Base-by-base conservation (phyloP, 2,329 filamentous ascomycete genomes). In the Penicillium sp. region DNA sequence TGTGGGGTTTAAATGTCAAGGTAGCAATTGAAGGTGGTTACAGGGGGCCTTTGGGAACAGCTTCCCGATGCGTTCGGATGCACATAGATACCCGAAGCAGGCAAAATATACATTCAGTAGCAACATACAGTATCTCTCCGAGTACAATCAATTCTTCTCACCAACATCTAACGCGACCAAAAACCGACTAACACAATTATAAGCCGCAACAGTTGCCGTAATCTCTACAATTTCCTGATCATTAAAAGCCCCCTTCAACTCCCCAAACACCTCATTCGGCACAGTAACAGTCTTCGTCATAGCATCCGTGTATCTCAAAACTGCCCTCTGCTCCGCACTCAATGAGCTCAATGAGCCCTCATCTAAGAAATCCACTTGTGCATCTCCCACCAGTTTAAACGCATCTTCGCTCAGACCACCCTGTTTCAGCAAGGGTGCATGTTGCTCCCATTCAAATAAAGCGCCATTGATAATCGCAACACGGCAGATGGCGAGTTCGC, bases 111-210 rank as follows among this genome's bases (percentile, higher is more conserved):
- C 5, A 48, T 16, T 14, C 13, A 33, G 29, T 13, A 11, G 29
- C 13, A 7, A 33, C n/a, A n/a, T n/a, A n/a, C n/a, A 7, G 31
- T 33, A 33, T 33, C 13, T 14, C 14, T 21, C 47, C 5, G 2
- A 33, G 6, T 44, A 8, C 3, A 22, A 8, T 19, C 22, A 27
- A 19, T 77, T 77, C 66, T 74, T 76, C 63, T 78, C 76, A 9
- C 74, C 76, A 53, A 77, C 90, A 76, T 96, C 88, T 55, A 96
- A 73, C 14, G 91, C 91, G 21, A 96, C 90, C 63, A 96, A 73
- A 65, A 96, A 93, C 29, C 91, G 83, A 72, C 89, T 92, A 16
- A 96, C 90, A 69, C 90, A 93, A 71, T 96, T 96, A 72, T 96
- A 96, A 53, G 85, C 86, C 13, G 89, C 90, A 54, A 91, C 84